A percentile compares a stretch with the other conserved stretches of the same genome.
phyloP scores from a whole-genome alignment of 352 stramenopile genomes.

The Globisporangium viniferum region DNA sequence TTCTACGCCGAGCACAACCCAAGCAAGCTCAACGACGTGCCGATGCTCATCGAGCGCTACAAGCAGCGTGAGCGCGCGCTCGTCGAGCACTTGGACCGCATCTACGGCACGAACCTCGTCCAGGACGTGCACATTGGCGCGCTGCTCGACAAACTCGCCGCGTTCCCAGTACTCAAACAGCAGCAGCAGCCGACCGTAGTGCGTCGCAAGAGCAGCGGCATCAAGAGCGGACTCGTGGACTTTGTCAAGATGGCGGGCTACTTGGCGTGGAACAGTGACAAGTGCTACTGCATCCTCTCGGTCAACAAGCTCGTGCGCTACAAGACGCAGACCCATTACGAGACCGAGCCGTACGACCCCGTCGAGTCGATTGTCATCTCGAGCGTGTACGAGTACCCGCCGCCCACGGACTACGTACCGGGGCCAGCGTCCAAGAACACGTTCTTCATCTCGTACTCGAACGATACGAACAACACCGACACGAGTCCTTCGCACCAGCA shows the following conservation, averaged over 20 bases:
- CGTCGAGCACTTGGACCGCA: conserved; percentile 59
- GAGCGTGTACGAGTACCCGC: conserved; percentile 41
- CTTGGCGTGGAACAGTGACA: conserved; percentile 39
- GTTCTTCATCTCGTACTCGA: conserved; percentile 18
- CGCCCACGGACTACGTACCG: conserved; percentile 13
- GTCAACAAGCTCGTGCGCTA: conserved; percentile 56
- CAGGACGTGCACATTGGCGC: conserved; percentile 28
- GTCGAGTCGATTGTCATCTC: conserved; percentile 38
- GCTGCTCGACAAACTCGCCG: conserved; percentile 27
- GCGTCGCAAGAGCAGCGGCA: conserved; percentile 24
- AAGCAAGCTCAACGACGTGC: conserved; percentile 55
- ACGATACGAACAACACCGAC: not conserved
- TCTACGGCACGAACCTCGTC: conserved; percentile 51
- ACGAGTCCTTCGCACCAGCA: not conserved
- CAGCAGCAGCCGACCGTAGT: not conserved
- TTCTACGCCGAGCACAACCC: conserved; percentile 65
- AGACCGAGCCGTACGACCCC: conserved; percentile 33
- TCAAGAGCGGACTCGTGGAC: conserved; percentile 34
- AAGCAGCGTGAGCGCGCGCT: conserved; percentile 45
- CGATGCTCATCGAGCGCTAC: conserved; percentile 51
- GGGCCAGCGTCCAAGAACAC: conserved; percentile 9
- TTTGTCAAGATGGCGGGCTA: conserved; percentile 42
- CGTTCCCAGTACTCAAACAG: not conserved
- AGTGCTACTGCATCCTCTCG: conserved; percentile 43
- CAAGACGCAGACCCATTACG: conserved; percentile 35